A percentile compares a stretch with the other conserved stretches of the same genome.
Evolutionary conservation across 1,139 yeast species (phyloP).

Genomic region (Blastobotrys buckinghamii): DNA sequence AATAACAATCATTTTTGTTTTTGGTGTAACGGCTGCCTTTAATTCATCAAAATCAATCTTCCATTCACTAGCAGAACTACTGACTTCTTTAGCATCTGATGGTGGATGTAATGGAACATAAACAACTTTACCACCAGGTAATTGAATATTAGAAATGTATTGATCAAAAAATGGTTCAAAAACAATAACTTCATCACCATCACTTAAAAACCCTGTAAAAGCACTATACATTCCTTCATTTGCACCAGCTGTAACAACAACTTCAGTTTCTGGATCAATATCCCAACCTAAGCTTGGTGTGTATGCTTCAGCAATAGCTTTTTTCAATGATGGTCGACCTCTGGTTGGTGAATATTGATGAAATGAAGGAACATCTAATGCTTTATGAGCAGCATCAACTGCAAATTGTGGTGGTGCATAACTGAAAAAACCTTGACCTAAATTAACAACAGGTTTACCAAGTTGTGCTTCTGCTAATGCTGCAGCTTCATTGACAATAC

Average conservation of each 20-base stretch:
- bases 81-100: slow-evolving; percentile 54
- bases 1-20: slow-evolving; percentile 78
- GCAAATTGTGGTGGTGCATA: slow-evolving; percentile 93
- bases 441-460: slow-evolving; percentile 70
- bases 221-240: slow-evolving; percentile 89
- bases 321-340: slow-evolving; percentile 72
- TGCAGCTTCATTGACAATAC: slow-evolving; percentile 90
- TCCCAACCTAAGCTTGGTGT: slow-evolving; percentile 56
- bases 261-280: slow-evolving; percentile 53
- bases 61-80: slow-evolving; percentile 84
- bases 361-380: slow-evolving; percentile 62
- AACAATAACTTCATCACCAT: slow-evolving; percentile 95
- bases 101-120: slow-evolving; percentile 87
- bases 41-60: slow-evolving; percentile 71
- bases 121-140: slow-evolving; percentile 86
- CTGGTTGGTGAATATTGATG: slow-evolving; percentile 92
- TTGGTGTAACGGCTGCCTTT: slow-evolving; percentile 58
- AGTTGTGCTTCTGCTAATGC: slow-evolving; percentile 64
- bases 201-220: slow-evolving; percentile 75
- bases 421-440: slow-evolving; percentile 96
- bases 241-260: slow-evolving; percentile 91
- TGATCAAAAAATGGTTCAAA: slow-evolving; percentile 97
- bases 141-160: slow-evolving; percentile 86
- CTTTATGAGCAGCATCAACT: slow-evolving; percentile 69
- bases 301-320: slow-evolving; percentile 66